Evolutionary conservation across 352 stramenopile species (phyloP).

Genomic region (Phytophthora uliginosa): DNA sequence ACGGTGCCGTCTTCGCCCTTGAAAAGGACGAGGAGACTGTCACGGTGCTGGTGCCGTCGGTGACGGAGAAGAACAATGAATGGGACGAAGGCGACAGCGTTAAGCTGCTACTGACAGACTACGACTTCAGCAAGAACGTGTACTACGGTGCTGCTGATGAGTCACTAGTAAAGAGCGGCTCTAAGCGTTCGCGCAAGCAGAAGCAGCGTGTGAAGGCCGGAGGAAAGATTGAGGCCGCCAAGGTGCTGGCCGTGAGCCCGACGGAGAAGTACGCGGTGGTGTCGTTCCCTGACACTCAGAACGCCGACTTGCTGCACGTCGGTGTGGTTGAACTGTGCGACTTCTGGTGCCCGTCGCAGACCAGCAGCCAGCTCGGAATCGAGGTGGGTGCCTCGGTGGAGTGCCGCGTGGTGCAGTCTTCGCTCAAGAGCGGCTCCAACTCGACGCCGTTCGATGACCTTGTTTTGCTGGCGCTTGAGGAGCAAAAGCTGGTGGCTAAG

Average conservation of each 20-base stretch:
- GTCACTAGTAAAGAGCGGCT: constrained; percentile 63
- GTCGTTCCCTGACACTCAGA: constrained; percentile 60
- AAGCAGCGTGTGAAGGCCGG: constrained; percentile 64
- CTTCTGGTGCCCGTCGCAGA: constrained; percentile 81
- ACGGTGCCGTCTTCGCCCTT: constrained; percentile 88
- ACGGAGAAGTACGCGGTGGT: constrained; percentile 77
- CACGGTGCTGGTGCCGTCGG: constrained; percentile 75
- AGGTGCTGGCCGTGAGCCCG: constrained; percentile 60
- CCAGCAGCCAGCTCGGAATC: constrained; percentile 60
- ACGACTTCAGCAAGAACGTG: constrained; percentile 89
- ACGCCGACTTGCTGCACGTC: constrained; percentile 45
- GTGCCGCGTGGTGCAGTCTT: constrained; percentile 56
- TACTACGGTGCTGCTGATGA: constrained; percentile 69
- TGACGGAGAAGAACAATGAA: constrained; percentile 40
- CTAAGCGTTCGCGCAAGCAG: constrained; percentile 81
- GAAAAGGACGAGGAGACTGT: constrained; percentile 69
- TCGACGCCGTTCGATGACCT: constrained; percentile 85
- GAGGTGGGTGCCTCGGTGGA: constrained; percentile 54
- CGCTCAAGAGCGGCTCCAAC: constrained; percentile 48
- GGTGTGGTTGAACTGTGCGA: constrained; percentile 79
- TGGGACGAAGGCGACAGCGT: constrained; percentile 74
- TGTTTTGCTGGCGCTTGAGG: constrained; percentile 66
- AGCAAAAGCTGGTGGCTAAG: constrained; percentile 58
- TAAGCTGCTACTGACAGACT: constrained; percentile 87
- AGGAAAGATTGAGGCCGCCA: constrained; percentile 54